A percentile compares a stretch with the other conserved stretches of the same genome.
These are phyloP conservation scores for Aspergillus sp. DNA, from an alignment of 2,329 filamentous ascomycete genomes.

Conservation along the genomic window DNA sequence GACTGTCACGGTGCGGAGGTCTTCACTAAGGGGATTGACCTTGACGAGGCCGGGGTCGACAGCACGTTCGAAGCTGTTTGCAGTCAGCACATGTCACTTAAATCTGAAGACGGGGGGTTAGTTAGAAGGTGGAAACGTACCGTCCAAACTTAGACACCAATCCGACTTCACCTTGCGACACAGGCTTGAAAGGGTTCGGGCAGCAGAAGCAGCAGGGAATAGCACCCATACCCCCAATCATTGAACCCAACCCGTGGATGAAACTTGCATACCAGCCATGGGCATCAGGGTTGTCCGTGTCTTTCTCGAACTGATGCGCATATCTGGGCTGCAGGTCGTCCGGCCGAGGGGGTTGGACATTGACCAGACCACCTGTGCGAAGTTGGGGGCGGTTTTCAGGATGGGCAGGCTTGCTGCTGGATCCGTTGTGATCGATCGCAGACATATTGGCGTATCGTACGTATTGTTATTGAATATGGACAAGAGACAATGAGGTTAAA, in stretches of 20 bases:
- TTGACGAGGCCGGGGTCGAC: slow-evolving; percentile 96
- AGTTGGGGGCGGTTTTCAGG: slow-evolving; percentile 30
- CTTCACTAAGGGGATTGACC: slow-evolving; percentile 91
- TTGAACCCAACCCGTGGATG: slow-evolving; percentile 66
- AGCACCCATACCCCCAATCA: slow-evolving; percentile 71
- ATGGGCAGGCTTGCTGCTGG: slow-evolving; percentile 2
- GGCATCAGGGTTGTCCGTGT: slow-evolving; percentile 56
- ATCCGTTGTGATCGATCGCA: slow-evolving; percentile 6
- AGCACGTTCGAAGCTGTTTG: slow-evolving; percentile 67
- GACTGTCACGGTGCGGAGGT: slow-evolving; percentile 85
- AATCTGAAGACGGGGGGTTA: neutral
- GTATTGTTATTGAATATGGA: neutral
- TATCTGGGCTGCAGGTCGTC: slow-evolving; percentile 82
- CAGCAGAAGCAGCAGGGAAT: slow-evolving; percentile 86
- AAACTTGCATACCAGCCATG: slow-evolving; percentile 70
- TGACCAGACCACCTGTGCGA: slow-evolving; percentile 47
- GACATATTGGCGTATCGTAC: slow-evolving; percentile 18
- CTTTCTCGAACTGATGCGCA: slow-evolving; percentile 54
- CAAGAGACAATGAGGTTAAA: neutral
- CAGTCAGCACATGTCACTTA: slow-evolving; percentile 20
- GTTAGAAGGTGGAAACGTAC: slow-evolving; percentile 15
- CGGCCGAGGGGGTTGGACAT: slow-evolving; percentile 68
- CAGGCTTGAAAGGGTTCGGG: slow-evolving; percentile 92
- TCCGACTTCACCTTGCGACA: slow-evolving; percentile 87
- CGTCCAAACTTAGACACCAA: slow-evolving; percentile 89